Conservation (phyloP, 768 basidiomycete genomes). For the Trametes maxima region DNA sequence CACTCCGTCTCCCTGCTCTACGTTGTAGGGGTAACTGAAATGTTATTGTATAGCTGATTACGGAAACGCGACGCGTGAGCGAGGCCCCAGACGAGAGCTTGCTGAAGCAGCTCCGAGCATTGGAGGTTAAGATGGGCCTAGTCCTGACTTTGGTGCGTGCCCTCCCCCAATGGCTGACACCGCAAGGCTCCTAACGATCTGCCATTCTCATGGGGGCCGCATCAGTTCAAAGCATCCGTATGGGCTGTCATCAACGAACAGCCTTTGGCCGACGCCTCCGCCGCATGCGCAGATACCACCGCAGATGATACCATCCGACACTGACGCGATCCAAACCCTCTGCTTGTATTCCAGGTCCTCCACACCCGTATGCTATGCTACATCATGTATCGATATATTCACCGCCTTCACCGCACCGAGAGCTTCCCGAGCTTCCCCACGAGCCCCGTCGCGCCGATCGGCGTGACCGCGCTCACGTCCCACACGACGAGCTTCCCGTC, state of each 20-base stretch:
- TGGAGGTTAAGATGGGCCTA: conserved; percentile 95
- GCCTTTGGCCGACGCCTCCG: conserved; percentile 37
- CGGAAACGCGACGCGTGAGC: conserved; percentile 67
- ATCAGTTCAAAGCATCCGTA: conserved; percentile 92
- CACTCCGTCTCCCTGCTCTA: conserved; percentile 8
- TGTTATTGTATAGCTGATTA: conserved; percentile 50
- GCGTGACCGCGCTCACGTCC: conserved; percentile 66
- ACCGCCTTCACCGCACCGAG: conserved; percentile 27
- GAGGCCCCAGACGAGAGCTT: conserved; percentile 79
- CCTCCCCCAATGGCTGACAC: neutral
- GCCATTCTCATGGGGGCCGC: neutral
- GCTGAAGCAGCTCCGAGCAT: conserved; percentile 69
- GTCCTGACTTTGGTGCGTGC: conserved; percentile 83
- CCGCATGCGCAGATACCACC: conserved; percentile 27
- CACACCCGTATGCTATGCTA: conserved; percentile 8
- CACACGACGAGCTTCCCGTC: conserved; percentile 94
- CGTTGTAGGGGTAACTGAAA: neutral
- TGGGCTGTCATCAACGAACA: conserved; percentile 93
- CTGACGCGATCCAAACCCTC: conserved; percentile 6
- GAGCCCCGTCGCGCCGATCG: conserved; percentile 34
- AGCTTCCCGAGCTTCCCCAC: conserved; percentile 33
- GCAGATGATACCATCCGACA: conserved; percentile 29
- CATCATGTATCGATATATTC: conserved; percentile 25
- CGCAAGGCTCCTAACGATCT: neutral
- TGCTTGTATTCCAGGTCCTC: neutral